phyloP scores from a whole-genome alignment of 176 grass and related monocot species.

The Coix lacrymajobi region DNA sequence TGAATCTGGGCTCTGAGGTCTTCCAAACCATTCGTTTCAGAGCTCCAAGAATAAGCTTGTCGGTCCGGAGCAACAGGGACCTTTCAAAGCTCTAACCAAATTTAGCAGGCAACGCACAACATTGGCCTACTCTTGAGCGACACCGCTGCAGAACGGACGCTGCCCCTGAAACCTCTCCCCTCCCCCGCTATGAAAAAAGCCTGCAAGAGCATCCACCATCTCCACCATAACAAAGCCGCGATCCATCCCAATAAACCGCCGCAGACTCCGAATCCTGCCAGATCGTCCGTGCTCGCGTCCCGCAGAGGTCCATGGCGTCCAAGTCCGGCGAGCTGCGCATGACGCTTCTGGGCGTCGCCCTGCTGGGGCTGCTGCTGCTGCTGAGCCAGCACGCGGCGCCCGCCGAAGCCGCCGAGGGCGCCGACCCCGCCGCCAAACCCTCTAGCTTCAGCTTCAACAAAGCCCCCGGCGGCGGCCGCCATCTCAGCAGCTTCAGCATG shows the following conservation, averaged over 20 bases:
- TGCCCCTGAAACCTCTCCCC: slow-evolving; percentile 16
- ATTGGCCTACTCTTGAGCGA: slow-evolving; percentile 11
- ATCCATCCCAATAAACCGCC: slow-evolving; percentile 11
- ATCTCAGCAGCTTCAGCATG: slow-evolving; percentile 44
- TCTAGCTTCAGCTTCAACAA: slow-evolving; percentile 41
- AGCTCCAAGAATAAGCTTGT: neutral
- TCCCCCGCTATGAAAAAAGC: slow-evolving; percentile 29
- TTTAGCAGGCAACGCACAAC: neutral
- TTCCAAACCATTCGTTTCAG: neutral
- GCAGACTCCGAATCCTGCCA: neutral
- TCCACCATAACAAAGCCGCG: slow-evolving; percentile 4
- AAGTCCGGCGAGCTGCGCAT: slow-evolving; percentile 45
- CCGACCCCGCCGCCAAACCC: neutral
- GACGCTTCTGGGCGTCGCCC: slow-evolving; percentile 30
- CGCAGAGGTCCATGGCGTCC: slow-evolving; percentile 21
- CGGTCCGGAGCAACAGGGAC: neutral
- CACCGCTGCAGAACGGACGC: neutral
- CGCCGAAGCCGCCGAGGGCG: neutral
- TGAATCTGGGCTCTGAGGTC: neutral
- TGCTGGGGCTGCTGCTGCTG: slow-evolving; percentile 38
- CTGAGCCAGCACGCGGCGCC: slow-evolving; percentile 27
- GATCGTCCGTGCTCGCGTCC: neutral
- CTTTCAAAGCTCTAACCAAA: neutral
- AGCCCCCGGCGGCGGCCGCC: neutral
- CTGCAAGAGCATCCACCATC: neutral